Base-by-base conservation (phyloP, 345 rosid species). In the Orychophragmus violaceus region DNA sequence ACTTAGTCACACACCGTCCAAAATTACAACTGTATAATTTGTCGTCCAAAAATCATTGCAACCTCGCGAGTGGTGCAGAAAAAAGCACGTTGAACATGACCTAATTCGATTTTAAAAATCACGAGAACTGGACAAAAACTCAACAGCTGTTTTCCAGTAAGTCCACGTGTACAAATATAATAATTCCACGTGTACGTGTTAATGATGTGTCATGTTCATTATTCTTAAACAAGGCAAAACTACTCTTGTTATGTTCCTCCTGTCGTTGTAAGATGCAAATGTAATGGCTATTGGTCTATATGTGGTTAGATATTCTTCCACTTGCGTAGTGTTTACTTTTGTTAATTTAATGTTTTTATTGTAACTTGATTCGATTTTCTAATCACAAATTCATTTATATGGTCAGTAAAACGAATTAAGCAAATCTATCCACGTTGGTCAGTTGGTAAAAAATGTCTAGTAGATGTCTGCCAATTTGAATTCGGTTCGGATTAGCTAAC, bases 21-120 rank as follows among this genome's bases (percentile, higher is more conserved):
- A 58, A 13, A 11, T 36, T 49, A 37, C 52, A 69, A 69, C 74
- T 59, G 52, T 49, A 35, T 33, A 13, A 3, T 36, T 58, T 57
- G 12, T n/a, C n/a, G n/a, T n/a, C n/a, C n/a, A n/a, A 35, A 48
- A 68, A 59, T 69, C 73, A 69, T 69, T 59, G 32, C 42, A 5
- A n/a, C 64, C 19, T 64, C 56, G 64, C n/a, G 55, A 58, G 52
- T 69, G 59, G 66, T 59, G 55, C 46, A 60, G 61, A 42, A 52
- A 29, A 52, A 61, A 46, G 62, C 74, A 70, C 74, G 74, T 70
- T 68, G 62, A 70, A 70, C 68, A 61, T 61, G 62, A 70, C 74
- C 74, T 69, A 37, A 59, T 27, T 49, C 52, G 11, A 32, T 5
- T 33, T 41, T 54, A 1, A 0, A 19, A 19, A 35, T 29, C 8